A percentile compares a stretch with the other conserved stretches of the same genome.
phyloP scores from a whole-genome alignment of 805 yeast species.

The Teunomyces gatunensis region DNA sequence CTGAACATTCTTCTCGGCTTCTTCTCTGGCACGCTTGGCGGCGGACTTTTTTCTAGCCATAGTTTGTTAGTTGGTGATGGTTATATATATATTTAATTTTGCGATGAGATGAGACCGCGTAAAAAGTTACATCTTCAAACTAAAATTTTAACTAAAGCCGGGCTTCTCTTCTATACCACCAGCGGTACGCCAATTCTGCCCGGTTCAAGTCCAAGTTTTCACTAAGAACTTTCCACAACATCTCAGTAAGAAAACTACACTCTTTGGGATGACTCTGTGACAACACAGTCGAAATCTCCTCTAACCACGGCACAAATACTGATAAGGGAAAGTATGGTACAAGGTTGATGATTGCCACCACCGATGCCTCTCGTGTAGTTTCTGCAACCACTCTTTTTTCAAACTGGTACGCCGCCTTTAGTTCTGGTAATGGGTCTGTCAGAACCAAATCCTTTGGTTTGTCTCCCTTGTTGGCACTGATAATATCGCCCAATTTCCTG shows the following conservation, averaged over 20 bases:
- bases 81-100: constrained; percentile 1
- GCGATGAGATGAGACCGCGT: constrained; percentile 17
- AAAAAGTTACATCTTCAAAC: too few species aligned
- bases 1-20: constrained; percentile 18
- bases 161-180: constrained; percentile 53
- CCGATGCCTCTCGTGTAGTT: constrained; percentile 48
- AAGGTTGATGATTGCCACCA: constrained; percentile 46
- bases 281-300: constrained; percentile 37
- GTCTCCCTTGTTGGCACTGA: constrained; percentile 27
- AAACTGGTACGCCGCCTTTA: constrained; percentile 17
- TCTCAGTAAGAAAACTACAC: constrained; percentile 32
- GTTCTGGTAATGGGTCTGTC: constrained; percentile 13
- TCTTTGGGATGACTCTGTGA: constrained; percentile 37
- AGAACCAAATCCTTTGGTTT: constrained; percentile 30
- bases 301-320: constrained; percentile 46
- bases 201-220: constrained; percentile 59
- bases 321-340: constrained; percentile 51
- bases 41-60: constrained; percentile 92
- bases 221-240: constrained; percentile 54
- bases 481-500: constrained; percentile 18
- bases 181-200: constrained; percentile 50
- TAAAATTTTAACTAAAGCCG: background rate
- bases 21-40: constrained; percentile 62
- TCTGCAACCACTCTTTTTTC: constrained; percentile 28
- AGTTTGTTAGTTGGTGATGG: background rate